phyloP scores from a whole-genome alignment of 192 early-diverging fungal genomes.

The Backusella psychrophila region DNA sequence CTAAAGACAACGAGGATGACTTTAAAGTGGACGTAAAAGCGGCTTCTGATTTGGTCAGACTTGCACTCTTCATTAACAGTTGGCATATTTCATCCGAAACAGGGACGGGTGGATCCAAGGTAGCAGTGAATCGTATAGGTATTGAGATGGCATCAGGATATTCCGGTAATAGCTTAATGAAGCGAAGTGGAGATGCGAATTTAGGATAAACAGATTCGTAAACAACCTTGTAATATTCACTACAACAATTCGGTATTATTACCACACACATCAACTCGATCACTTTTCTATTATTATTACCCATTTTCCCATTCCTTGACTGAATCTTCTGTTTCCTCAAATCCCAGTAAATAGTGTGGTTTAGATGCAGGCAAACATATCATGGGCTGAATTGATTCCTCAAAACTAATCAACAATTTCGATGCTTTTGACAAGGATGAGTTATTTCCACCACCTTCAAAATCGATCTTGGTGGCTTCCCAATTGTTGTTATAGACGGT shows the following conservation, averaged over 20 bases:
- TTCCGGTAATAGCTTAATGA: conserved; percentile 17
- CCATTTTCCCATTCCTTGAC: conserved; percentile 16
- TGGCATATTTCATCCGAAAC: conserved; percentile 24
- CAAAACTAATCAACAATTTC: conserved; percentile 24
- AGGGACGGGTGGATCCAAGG: conserved; percentile 22
- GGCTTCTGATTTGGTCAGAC: neutral
- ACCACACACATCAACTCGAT: too few relatives aligned
- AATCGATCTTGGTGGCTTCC: conserved; percentile 1
- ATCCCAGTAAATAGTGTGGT: conserved; percentile 20
- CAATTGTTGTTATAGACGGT: conserved; percentile 9
- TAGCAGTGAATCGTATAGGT: conserved; percentile 30
- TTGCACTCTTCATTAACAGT: conserved; percentile 16
- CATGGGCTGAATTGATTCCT: conserved; percentile 11
- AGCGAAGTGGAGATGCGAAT: conserved; percentile 17
- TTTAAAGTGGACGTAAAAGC: neutral
- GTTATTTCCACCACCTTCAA: conserved; percentile 10
- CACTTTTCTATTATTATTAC: neutral
- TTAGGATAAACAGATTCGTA: conserved; percentile 15
- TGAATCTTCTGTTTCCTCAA: conserved; percentile 29
- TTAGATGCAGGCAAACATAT: conserved; percentile 15
- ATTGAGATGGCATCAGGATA: conserved; percentile 12
- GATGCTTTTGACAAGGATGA: neutral
- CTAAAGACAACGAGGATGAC: conserved; percentile 11
- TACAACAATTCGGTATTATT: neutral
- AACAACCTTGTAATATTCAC: conserved; percentile 24